These are phyloP conservation scores for Russula olivacea DNA, from an alignment of 768 basidiomycete species.

Conservation along the genomic window DNA sequence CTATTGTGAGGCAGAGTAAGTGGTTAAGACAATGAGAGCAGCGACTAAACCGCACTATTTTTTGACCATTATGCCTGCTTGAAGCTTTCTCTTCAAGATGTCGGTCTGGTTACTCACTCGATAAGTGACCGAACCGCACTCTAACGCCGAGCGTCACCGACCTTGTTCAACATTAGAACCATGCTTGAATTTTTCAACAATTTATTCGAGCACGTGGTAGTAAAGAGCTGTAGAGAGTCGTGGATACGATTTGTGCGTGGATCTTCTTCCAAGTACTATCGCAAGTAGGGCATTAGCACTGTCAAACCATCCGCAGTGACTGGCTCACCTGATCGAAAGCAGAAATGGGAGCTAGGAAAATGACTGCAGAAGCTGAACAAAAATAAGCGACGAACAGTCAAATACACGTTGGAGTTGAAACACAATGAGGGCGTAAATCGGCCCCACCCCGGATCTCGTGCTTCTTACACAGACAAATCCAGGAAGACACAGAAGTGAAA, in stretches of 20 bases:
- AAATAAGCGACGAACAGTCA: constrained; percentile 12
- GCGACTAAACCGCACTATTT: constrained; percentile 59
- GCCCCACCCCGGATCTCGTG: background rate
- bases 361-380: constrained; percentile 66
- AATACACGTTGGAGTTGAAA: constrained; percentile 1
- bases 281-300: constrained; percentile 35
- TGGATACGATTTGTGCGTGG: constrained; percentile 80
- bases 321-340: constrained; percentile 76
- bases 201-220: constrained; percentile 76
- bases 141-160: constrained; percentile 47
- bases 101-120: constrained; percentile 63
- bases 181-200: constrained; percentile 56
- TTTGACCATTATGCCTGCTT: constrained; percentile 60
- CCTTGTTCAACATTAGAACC: constrained; percentile 60
- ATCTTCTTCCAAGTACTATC: constrained; percentile 81
- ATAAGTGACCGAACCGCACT: constrained; percentile 8
- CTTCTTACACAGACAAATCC: background rate
- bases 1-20: constrained; percentile 33
- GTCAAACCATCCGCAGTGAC: constrained; percentile 26
- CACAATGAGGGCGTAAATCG: constrained; percentile 1
- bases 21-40: background rate
- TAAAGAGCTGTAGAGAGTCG: constrained; percentile 84
- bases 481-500: constrained; percentile 60
- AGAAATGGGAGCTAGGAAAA: constrained; percentile 81
- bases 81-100: constrained; percentile 65